These are phyloP conservation scores for Yamadazyma nakazawae DNA, from an alignment of 805 yeast species.

Conservation along the genomic window DNA sequence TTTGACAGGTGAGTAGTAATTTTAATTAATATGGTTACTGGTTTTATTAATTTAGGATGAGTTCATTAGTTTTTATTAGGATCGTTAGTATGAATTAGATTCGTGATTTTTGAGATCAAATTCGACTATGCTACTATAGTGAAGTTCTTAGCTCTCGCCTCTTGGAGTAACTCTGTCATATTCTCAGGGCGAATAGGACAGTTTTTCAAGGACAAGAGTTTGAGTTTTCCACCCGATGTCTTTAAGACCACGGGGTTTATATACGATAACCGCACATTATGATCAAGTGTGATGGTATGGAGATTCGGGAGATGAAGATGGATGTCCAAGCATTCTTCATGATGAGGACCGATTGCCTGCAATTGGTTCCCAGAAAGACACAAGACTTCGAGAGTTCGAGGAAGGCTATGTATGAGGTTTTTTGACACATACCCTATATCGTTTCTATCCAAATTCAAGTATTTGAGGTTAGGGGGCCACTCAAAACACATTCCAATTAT, in stretches of 20 bases:
- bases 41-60: neutral
- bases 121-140: slow-evolving; percentile 8
- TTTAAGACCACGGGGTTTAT: slow-evolving; percentile 16
- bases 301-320: slow-evolving; percentile 19
- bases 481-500: slow-evolving; percentile 15
- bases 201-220: slow-evolving; percentile 9
- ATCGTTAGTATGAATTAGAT: neutral
- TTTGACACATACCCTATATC: slow-evolving; percentile 18
- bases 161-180: slow-evolving; percentile 8
- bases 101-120: neutral
- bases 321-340: neutral
- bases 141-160: slow-evolving; percentile 8
- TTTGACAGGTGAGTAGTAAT: no score
- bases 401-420: slow-evolving; percentile 22
- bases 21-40: no score
- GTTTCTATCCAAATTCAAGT: slow-evolving; percentile 26
- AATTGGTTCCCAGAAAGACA: slow-evolving; percentile 18
- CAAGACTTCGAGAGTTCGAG: slow-evolving; percentile 21
- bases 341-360: slow-evolving; percentile 1
- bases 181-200: slow-evolving; percentile 16
- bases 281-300: slow-evolving; percentile 13
- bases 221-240: slow-evolving; percentile 9
- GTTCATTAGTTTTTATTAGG: neutral
- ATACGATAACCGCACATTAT: slow-evolving; percentile 14
- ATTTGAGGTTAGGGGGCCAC: slow-evolving; percentile 24